Conservation (phyloP, 306 rosid species). For the Canavalia ensiformis region DNA sequence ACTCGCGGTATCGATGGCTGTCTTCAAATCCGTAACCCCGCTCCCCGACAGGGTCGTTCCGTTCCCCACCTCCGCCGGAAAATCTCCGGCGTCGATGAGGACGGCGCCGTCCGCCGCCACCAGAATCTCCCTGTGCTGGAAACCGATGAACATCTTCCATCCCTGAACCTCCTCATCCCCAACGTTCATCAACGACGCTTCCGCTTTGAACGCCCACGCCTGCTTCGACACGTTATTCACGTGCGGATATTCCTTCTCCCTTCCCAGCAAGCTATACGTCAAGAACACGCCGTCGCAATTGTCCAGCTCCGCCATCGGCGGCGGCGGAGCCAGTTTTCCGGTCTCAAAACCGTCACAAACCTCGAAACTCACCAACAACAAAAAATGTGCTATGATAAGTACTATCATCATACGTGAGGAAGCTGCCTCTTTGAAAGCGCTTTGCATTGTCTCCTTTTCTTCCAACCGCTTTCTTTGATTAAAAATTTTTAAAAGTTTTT, state of each 20-base stretch:
- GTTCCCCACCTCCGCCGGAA: constrained; percentile 72
- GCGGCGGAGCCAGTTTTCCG: neutral
- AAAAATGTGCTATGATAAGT: neutral
- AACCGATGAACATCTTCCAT: constrained; percentile 83
- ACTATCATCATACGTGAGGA: neutral
- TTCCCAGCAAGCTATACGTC: constrained; percentile 56
- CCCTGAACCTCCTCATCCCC: constrained; percentile 68
- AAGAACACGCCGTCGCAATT: constrained; percentile 80
- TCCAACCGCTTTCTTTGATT: neutral
- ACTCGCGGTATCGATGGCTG: constrained; percentile 74
- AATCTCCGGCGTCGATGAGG: constrained; percentile 62
- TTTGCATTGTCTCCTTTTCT: constrained; percentile 46
- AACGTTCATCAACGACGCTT: constrained; percentile 63
- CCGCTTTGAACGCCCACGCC: constrained; percentile 84
- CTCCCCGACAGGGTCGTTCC: constrained; percentile 72
- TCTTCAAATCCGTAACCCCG: constrained; percentile 65
- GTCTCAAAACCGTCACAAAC: constrained; percentile 47
- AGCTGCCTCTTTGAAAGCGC: constrained; percentile 22
- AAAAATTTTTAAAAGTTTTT: neutral
- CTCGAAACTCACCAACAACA: constrained; percentile 26
- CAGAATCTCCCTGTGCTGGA: constrained; percentile 76
- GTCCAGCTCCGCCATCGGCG: constrained; percentile 42
- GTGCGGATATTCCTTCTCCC: constrained; percentile 68
- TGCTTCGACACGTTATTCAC: constrained; percentile 74
- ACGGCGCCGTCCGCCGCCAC: constrained; percentile 69